Evolutionary conservation across 768 basidiomycete species (phyloP).

Genomic region (Auricularia sp.): DNA sequence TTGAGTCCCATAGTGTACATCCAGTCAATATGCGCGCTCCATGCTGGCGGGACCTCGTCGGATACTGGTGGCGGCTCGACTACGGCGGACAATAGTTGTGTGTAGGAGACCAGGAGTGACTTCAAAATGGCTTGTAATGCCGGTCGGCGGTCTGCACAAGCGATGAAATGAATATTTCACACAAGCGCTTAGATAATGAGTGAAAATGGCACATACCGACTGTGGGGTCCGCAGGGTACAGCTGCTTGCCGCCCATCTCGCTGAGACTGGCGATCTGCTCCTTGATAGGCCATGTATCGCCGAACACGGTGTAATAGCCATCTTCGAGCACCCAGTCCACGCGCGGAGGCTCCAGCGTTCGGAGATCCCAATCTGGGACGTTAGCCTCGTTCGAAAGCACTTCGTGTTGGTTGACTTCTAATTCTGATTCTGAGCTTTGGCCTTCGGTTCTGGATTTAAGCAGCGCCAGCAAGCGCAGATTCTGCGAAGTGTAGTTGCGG

Average conservation of each 20-base stretch:
- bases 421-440: slow-evolving; percentile 23
- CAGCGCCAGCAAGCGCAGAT: slow-evolving; percentile 56
- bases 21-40: slow-evolving; percentile 72
- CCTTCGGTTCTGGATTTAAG: slow-evolving; percentile 41
- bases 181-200: no score
- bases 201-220: slow-evolving; percentile 33
- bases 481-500: slow-evolving; percentile 62
- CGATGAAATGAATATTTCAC: background rate
- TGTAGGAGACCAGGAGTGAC: background rate
- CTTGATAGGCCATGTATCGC: slow-evolving; percentile 85
- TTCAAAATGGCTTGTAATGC: background rate
- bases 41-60: slow-evolving; percentile 27
- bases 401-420: slow-evolving; percentile 42
- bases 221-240: slow-evolving; percentile 67
- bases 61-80: slow-evolving; percentile 54
- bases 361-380: slow-evolving; percentile 68
- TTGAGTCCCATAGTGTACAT: slow-evolving; percentile 74
- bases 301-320: slow-evolving; percentile 71
- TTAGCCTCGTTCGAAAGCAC: slow-evolving; percentile 61
- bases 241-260: slow-evolving; percentile 68
- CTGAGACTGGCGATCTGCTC: slow-evolving; percentile 75
- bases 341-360: slow-evolving; percentile 73
- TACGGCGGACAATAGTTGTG: slow-evolving; percentile 58
- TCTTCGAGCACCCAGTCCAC: slow-evolving; percentile 88
- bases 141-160: slow-evolving; percentile 34